Base-by-base conservation (phyloP, 768 basidiomycete species). In the Boletus subparvulus region DNA sequence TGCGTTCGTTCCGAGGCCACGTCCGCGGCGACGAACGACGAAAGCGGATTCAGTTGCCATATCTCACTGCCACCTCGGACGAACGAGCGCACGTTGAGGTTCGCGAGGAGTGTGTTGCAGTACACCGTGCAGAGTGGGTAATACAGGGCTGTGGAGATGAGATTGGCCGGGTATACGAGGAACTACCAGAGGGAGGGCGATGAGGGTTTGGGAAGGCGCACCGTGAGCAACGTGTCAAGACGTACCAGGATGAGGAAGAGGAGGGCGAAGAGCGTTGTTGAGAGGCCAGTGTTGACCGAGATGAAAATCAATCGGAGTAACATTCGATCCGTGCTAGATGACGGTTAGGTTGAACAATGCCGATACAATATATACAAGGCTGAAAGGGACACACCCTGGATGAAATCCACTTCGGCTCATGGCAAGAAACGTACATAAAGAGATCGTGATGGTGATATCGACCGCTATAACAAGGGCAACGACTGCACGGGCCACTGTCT, bases 81-180 rank as follows among this genome's bases (percentile, higher is more conserved):
- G 41, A 59, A 66, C 28, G 58, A 36, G 37, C 70, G 67, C 0
- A 64, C 59, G 26, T 74, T 71, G 50, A 73, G 63, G 55, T 62
- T 75, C 41, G 65, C 69, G 35, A 75, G 65, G 6, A 74, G 45
- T 26, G 73, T 69, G 58, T 69, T 72, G 46, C 72, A 66, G 43
- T 75, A 75, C 16, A 73, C 58, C 32, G 69, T 63, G 45, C 71
- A 69, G 24, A 74, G 60, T 6, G 73, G 68, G 42, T 62, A 69
- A 48, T 68, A 73, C 39, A 73, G 17, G 6, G 64, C 65, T 16
- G 52, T 59, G 48, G 63, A 60, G 47, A 66, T 56, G 51, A 64
- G 60, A 39, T 69, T 49, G 48, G 54, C 55, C 12, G 68, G 69
- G 24, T 65, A 68, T 49, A 64, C 26, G 36, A 66, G 59, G 6